Percentiles rank a stretch among this genome's conserved stretches.
These are phyloP conservation scores for Starmera stellimalicola DNA, from an alignment of 1,139 yeast species.

Conservation along the genomic window DNA sequence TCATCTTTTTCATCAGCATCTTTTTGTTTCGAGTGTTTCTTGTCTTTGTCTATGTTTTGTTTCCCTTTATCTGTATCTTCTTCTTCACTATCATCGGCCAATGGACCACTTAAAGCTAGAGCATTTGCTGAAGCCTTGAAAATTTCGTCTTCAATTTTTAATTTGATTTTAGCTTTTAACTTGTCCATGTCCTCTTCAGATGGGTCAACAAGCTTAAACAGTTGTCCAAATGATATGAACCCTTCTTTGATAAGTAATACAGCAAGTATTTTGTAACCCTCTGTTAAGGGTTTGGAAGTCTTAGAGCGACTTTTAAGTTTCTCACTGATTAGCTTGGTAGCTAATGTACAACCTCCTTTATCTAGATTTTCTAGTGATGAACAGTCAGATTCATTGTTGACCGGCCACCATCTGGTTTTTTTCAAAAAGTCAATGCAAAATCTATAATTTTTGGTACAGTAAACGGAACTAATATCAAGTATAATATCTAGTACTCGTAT, in stretches of 20 bases:
- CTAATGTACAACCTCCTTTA: conserved; percentile 49
- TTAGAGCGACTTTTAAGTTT: conserved; percentile 33
- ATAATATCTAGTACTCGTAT: conserved; percentile 57
- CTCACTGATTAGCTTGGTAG: conserved; percentile 52
- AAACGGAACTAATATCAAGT: conserved; percentile 39
- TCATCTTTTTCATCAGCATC: conserved; percentile 9
- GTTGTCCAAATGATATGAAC: conserved; percentile 52
- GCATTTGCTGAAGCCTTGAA: conserved; percentile 67
- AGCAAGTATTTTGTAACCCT: conserved; percentile 34
- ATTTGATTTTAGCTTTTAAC: conserved; percentile 38
- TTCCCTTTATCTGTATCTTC: conserved; percentile 9
- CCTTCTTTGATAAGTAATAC: conserved; percentile 61
- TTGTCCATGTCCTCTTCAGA: conserved; percentile 22
- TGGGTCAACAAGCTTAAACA: conserved; percentile 51
- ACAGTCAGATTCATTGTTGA: conserved; percentile 23
- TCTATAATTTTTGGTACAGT: conserved; percentile 34
- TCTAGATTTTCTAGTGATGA: conserved; percentile 24
- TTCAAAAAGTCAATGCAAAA: conserved; percentile 42
- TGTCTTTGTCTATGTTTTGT: background rate
- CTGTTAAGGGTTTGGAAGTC: conserved; percentile 30
- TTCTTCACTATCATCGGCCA: conserved; percentile 57
- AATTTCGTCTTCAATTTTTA: conserved; percentile 51
- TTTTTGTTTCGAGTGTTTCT: conserved; percentile 9
- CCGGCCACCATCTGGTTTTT: conserved; percentile 62
- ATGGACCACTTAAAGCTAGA: conserved; percentile 80